Conservation (phyloP, 2,329 filamentous ascomycete genomes). For the Neopestalotiopsis sp. region DNA sequence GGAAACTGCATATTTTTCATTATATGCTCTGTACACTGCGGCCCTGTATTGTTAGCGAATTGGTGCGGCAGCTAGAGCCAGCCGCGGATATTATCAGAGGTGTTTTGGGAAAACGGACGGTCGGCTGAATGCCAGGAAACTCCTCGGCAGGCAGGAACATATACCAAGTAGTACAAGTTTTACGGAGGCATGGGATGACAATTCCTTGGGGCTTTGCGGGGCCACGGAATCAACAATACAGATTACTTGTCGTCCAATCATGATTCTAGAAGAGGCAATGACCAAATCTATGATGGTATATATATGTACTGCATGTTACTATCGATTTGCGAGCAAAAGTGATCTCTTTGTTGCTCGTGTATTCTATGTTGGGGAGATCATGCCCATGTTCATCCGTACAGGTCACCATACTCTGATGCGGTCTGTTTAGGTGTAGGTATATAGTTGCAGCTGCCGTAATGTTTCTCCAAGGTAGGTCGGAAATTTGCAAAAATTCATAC, state of each 20-base stretch:
- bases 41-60: conserved; percentile 15
- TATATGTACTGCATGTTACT: not conserved
- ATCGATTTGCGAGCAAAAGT: too few species aligned
- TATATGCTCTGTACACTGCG: not conserved
- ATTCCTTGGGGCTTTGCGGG: conserved; percentile 13
- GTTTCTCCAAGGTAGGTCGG: not conserved
- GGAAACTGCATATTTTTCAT: conserved; percentile 1
- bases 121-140: not conserved
- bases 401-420: too few species aligned
- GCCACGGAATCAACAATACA: conserved; percentile 6
- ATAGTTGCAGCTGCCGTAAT: too few species aligned
- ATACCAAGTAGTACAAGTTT: not conserved
- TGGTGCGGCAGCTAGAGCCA: not conserved
- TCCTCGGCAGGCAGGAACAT: not conserved
- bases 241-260: not conserved
- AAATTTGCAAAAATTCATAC: not conserved
- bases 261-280: not conserved
- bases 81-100: not conserved
- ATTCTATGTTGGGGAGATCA: too few species aligned
- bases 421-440: too few species aligned
- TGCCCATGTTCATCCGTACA: too few species aligned
- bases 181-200: conserved; percentile 2
- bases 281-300: not conserved
- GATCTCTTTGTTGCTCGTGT: too few species aligned
- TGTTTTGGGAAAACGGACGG: not conserved